Evolutionary conservation across 495 filamentous ascomycete species (phyloP).

Genomic region (Penicillium cataractarum): DNA sequence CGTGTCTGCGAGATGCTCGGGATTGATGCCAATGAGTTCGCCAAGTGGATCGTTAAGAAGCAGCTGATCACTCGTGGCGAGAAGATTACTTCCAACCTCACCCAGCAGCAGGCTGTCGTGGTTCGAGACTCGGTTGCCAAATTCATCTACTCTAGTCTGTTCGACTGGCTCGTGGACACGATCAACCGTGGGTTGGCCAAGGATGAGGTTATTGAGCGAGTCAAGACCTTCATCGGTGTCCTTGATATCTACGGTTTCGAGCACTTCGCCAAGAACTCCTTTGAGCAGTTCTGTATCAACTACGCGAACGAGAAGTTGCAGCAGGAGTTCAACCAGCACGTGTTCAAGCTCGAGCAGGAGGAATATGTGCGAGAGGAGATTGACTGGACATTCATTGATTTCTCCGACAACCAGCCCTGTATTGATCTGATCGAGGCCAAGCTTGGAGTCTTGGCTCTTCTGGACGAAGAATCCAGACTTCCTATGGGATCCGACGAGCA

Average conservation of each 20-base stretch:
- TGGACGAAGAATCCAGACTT: constrained; percentile 95
- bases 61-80: constrained; percentile 95
- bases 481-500: constrained; percentile 98
- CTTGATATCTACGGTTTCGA: constrained; percentile 99
- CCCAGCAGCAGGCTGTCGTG: constrained; percentile 90
- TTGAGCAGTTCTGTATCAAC: constrained; percentile 99
- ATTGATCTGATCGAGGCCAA: constrained; percentile 99
- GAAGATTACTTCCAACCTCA: constrained; percentile 95
- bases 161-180: constrained; percentile 97
- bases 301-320: constrained; percentile 99
- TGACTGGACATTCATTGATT: constrained; percentile 99
- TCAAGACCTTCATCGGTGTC: constrained; percentile 95
- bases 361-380: constrained; percentile 97
- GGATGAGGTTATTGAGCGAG: constrained; percentile 79
- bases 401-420: constrained; percentile 99
- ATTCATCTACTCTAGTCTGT: constrained; percentile 97
- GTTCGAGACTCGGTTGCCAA: constrained; percentile 98
- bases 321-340: constrained; percentile 99
- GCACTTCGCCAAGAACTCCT: constrained; percentile 99
- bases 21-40: constrained; percentile 84
- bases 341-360: constrained; percentile 99
- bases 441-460: constrained; percentile 85
- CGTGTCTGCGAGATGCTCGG: constrained; percentile 86
- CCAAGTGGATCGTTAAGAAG: constrained; percentile 99
- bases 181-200: constrained; percentile 91